A percentile compares a stretch with the other conserved stretches of the same genome.
These are phyloP conservation scores for Nannochloris sp. DNA, from an alignment of 139 green algal species.

Conservation along the genomic window DNA sequence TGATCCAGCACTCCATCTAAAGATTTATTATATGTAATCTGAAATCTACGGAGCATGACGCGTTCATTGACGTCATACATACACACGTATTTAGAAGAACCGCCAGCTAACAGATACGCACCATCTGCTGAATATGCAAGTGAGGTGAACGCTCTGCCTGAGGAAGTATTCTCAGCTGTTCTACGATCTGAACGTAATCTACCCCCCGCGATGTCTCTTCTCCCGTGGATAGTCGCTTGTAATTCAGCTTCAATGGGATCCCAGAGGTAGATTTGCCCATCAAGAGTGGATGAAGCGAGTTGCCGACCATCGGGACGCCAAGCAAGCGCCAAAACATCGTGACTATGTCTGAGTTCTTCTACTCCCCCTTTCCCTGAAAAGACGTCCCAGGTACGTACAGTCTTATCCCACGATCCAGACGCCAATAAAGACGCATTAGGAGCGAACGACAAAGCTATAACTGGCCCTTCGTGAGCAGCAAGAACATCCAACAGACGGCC, in stretches of 20 bases:
- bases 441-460: constrained; percentile 76
- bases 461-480: constrained; percentile 83
- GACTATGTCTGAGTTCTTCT: constrained; percentile 77
- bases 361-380: constrained; percentile 62
- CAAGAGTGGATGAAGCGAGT: constrained; percentile 78
- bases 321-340: constrained; percentile 89
- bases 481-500: constrained; percentile 89
- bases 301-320: constrained; percentile 81
- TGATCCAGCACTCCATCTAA: constrained; percentile 90
- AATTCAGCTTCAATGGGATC: constrained; percentile 73
- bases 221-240: constrained; percentile 71
- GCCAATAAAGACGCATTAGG: constrained; percentile 62
- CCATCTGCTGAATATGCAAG: constrained; percentile 88
- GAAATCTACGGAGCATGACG: constrained; percentile 85
- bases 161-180: constrained; percentile 53
- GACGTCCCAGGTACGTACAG: constrained; percentile 81
- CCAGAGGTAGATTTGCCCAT: constrained; percentile 92
- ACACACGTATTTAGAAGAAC: constrained; percentile 79
- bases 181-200: constrained; percentile 61
- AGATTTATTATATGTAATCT: constrained; percentile 63
- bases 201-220: constrained; percentile 81
- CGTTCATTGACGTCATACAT: constrained; percentile 91
- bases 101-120: constrained; percentile 75
- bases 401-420: constrained; percentile 81
- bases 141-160: constrained; percentile 72